A percentile compares a stretch with the other conserved stretches of the same genome.
Conservation (phyloP, 768 basidiomycete species). For the Trametes elegans region DNA sequence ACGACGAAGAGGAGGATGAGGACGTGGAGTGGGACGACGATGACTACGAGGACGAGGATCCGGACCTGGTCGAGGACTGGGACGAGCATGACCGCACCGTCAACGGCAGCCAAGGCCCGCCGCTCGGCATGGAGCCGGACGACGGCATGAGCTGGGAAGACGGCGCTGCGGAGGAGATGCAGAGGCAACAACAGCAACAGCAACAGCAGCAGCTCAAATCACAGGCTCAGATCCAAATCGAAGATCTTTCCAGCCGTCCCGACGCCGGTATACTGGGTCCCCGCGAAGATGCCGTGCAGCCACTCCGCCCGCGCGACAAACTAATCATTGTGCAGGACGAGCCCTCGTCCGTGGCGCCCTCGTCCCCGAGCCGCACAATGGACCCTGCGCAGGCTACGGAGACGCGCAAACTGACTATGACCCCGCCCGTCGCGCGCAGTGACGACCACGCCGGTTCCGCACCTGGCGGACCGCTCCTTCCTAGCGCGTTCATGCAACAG, state of each 20-base stretch:
- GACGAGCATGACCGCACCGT: slow-evolving; percentile 39
- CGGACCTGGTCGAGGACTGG: slow-evolving; percentile 57
- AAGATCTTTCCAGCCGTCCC: slow-evolving; percentile 30
- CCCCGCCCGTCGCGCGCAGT: slow-evolving; percentile 73
- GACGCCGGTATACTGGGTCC: slow-evolving; percentile 27
- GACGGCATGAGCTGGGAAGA: slow-evolving; percentile 93
- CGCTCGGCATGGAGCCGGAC: slow-evolving; percentile 57
- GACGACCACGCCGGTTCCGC: slow-evolving; percentile 29
- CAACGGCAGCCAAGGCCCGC: slow-evolving; percentile 27
- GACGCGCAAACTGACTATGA: slow-evolving; percentile 75
- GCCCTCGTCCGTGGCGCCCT: slow-evolving; percentile 28
- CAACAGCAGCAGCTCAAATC: too few relatives aligned
- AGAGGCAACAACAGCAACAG: slow-evolving; percentile 20
- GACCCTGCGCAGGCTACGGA: slow-evolving; percentile 72
- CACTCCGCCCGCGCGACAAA: slow-evolving; percentile 47
- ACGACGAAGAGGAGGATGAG: slow-evolving; percentile 63
- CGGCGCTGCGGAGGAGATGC: slow-evolving; percentile 48
- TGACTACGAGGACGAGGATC: slow-evolving; percentile 68
- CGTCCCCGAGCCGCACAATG: slow-evolving; percentile 35
- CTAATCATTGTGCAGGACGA: slow-evolving; percentile 32
- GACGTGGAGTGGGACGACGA: slow-evolving; percentile 66
- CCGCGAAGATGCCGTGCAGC: slow-evolving; percentile 31
- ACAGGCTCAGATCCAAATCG: slow-evolving; percentile 12
- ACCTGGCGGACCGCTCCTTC: slow-evolving; percentile 29
- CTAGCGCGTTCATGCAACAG: slow-evolving; percentile 42